Evolutionary conservation across 176 grass and related monocot genomes (phyloP), one percentile per base, ranked within the genome.

Genomic region (Carex littledalei): DNA sequence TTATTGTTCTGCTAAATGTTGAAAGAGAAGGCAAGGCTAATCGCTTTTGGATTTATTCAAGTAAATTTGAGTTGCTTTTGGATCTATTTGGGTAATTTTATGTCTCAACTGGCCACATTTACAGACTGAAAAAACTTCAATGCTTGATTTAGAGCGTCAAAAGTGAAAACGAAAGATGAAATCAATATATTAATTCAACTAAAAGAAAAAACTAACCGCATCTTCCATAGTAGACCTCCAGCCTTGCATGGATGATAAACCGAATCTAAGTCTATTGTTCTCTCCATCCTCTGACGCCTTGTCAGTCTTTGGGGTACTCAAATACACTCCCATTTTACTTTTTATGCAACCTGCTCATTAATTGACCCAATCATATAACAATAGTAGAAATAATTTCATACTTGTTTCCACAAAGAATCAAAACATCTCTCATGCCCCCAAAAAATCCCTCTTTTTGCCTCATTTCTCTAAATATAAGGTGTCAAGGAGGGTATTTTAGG

Each of bases 201-300:
- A 45, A 53, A 56, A 20, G 14, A 20, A 58, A 50, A 22, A 13
- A 87, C 86, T 87, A 83, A 98, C 95, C 22, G 93, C 93, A 79
- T 98, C 95, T 89, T 98, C 95, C 95, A 98, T 98, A 84, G 89
- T 79, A 69, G 95, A 87, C 43, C 95, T 92, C 95, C 95, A 98
- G 8, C 95, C 95, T 92, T 98, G 95, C 95, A 98, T 98, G 83
- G 93, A 95, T 17, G 95, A 93, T 67, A 93, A 67, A 81, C 93
- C 95, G 64, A 86, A 98, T 21, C 86, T 88, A 74, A 95, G 85
- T 59, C 32, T 87, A 2, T 54, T 13, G 84, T 94, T 94, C 81
- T 78, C 91, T 52, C 89, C 95, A 70, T 98, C 87, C 24, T 90
- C 88, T 63, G 67, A 84, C 56, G 68, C 65, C 84, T 98, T 98